phyloP scores from a whole-genome alignment of 139 green algal species.

The Nannochloris sp. region DNA sequence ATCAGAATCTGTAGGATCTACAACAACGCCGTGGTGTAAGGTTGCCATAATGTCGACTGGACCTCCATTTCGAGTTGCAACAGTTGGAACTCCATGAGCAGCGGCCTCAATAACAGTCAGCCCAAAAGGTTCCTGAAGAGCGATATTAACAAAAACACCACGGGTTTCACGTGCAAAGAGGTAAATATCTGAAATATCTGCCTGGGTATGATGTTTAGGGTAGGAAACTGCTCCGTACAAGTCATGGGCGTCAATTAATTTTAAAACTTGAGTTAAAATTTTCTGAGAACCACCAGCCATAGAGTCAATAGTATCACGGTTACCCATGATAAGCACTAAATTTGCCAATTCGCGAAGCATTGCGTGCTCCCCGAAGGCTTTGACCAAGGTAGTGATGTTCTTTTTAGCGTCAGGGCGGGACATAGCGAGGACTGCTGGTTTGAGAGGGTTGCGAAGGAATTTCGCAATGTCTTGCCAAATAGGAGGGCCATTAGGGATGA shows the following conservation, averaged over 20 bases:
- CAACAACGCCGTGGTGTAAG: conserved; percentile 77
- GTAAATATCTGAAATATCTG: conserved; percentile 94
- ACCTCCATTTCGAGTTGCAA: conserved; percentile 88
- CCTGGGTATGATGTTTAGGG: conserved; percentile 84
- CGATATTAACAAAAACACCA: conserved; percentile 81
- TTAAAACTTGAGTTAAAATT: conserved; percentile 78
- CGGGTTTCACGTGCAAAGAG: conserved; percentile 61
- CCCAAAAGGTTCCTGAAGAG: conserved; percentile 92
- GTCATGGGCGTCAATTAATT: conserved; percentile 88
- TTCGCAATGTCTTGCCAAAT: conserved; percentile 57
- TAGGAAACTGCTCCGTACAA: conserved; percentile 81
- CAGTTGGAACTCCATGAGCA: conserved; percentile 87
- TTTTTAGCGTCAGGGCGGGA: conserved; percentile 91
- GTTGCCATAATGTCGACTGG: conserved; percentile 74
- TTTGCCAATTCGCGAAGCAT: conserved; percentile 84
- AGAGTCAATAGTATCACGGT: conserved; percentile 77
- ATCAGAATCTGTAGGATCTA: conserved; percentile 75
- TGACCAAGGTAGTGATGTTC: conserved; percentile 90
- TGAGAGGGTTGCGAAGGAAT: conserved; percentile 87
- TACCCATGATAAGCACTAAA: conserved; percentile 93
- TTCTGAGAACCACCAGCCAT: conserved; percentile 66
- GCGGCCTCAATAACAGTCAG: conserved; percentile 92
- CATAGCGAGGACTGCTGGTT: conserved; percentile 93
- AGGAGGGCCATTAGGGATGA: conserved; percentile 39
- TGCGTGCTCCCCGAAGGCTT: conserved; percentile 64